Base-by-base conservation (phyloP, 148 eudicot species). In the Diospyros kaki region DNA sequence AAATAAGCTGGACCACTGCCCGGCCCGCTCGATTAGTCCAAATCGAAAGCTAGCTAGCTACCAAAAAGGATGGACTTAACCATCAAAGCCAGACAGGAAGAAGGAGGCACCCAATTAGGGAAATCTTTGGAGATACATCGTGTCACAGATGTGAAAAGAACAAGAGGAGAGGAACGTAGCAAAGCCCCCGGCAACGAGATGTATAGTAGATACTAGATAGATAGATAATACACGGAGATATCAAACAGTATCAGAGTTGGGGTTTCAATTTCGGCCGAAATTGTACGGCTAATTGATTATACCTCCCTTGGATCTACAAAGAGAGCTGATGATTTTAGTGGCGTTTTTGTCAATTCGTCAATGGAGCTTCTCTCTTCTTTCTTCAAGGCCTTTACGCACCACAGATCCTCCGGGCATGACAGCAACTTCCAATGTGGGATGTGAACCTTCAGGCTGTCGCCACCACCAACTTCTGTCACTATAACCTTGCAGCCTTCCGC, bases 301-400 rank as follows among this genome's bases (percentile, higher is more conserved):
- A 81, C 80, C 74, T 81, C 83, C 67, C 83, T 81, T 48, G 83
- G 83, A 56, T 81, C 83, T 62, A 81, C 83, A 55, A 81, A 81
- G 68, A 81, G 77, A 44, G 80, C 61, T 45, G 70, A 63, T 54
- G 66, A 28, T 28, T 28, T 63, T 50, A 58, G 45, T 46, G 80
- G 52, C 52, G 2, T 46, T 72, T 43, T 73, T n/a, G 77, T 65
- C 79, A 75, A 71, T 71, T 80, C 83, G 71, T 50, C 15, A 2
- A 80, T 46, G 5, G 8, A 43, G 2, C 58, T 69, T 46, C 12
- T 73, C 45, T 66, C 59, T 53, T 72, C 70, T 65, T 73, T 43
- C 48, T 55, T 77, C 63, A 81, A 59, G 18, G 74, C 65, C 48
- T 81, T 81, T 62, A 77, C 77, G 75, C 81, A 81, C 84, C 84